Evolutionary conservation across 1,284 basidiomycete species (phyloP).

Genomic region (Puccinia polysora): DNA sequence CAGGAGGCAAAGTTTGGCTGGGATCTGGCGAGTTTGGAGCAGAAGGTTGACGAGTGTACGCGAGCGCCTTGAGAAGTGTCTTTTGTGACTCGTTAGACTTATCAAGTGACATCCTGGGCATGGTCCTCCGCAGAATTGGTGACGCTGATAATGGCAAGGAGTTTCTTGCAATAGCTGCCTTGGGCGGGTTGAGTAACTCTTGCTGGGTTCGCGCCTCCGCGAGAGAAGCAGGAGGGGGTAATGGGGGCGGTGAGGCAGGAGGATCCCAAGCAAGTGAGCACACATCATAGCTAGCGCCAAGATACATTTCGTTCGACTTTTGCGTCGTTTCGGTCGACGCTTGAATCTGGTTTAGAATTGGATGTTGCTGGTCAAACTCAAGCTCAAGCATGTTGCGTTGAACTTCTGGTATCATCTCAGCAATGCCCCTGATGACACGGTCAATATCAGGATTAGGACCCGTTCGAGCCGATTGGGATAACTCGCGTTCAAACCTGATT

Average conservation of each 20-base stretch:
- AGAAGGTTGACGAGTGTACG: conserved; percentile 16
- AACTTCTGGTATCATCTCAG: conserved; percentile 28
- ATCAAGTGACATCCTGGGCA: conserved; percentile 18
- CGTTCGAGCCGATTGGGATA: not conserved
- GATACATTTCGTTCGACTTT: conserved; percentile 19
- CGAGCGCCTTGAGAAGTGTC: conserved; percentile 35
- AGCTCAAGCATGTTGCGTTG: conserved; percentile 32
- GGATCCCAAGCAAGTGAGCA: conserved; percentile 36
- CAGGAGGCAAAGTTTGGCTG: not conserved
- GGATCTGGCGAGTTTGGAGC: conserved; percentile 9
- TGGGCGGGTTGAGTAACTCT: conserved; percentile 19
- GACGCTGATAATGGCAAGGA: conserved; percentile 32
- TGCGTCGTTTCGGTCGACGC: not conserved
- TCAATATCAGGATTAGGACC: conserved; percentile 27
- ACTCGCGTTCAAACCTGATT: conserved; percentile 34
- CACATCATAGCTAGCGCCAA: conserved; percentile 25
- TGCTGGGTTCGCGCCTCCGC: conserved; percentile 29
- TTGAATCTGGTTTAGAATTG: conserved; percentile 15
- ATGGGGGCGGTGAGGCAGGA: conserved; percentile 15
- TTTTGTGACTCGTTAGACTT: conserved; percentile 31
- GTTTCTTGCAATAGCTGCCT: not conserved
- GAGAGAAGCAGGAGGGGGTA: conserved; percentile 23
- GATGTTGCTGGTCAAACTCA: conserved; percentile 34
- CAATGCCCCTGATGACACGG: conserved; percentile 29
- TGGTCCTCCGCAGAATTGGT: conserved; percentile 19